Evolutionary conservation across 345 rosid species (phyloP), one percentile per base, ranked within the genome.

Genomic region (Excoecaria agallocha): DNA sequence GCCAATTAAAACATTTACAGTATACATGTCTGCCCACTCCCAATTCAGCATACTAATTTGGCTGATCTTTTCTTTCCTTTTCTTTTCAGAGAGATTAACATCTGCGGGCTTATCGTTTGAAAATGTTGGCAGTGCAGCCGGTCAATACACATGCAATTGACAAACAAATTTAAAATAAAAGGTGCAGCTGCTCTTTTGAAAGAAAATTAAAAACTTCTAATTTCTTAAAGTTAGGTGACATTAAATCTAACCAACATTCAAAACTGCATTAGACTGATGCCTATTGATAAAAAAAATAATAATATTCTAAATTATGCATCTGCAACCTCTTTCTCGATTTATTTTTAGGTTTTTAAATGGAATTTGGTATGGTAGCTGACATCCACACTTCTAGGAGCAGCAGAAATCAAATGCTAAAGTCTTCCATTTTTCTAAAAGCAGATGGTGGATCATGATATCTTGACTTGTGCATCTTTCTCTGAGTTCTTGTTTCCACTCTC

Each of bases 401-500:
- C 4, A 56, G 57, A 46, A 62, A 62, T 13, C 25, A 68, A 15
- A 37, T 12, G n/a, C 8, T 15, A 0, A 22, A 16, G 58, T 24
- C 60, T 50, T 30, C 12, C 45, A 12, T 15, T 60, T 30, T 52
- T 43, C n/a, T 5, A 9, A 63, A 52, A 35, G 49, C 62, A 45
- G 64, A 12, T 50, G 5, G 39, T 20, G 39, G 3, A 56, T 64
- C 24, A 30, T 46, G 48, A 55, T 30, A 39, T 74, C 69, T 75
- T 78, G 30, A 16, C 73, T 68, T 41, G 77, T 15, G 17, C 61
- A 69, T 72, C 81, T 38, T 55, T 68, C 51, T 76, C 81, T 13
- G 38, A 15, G 64, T 68, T 71, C 49, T 20, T 19, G 77, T 68
- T 77, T 58, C 55, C 68, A 8, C 17, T 20, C 35, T 52, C 76